Conservation (phyloP, 169 alveolate species). For the Babesia divergens region DNA sequence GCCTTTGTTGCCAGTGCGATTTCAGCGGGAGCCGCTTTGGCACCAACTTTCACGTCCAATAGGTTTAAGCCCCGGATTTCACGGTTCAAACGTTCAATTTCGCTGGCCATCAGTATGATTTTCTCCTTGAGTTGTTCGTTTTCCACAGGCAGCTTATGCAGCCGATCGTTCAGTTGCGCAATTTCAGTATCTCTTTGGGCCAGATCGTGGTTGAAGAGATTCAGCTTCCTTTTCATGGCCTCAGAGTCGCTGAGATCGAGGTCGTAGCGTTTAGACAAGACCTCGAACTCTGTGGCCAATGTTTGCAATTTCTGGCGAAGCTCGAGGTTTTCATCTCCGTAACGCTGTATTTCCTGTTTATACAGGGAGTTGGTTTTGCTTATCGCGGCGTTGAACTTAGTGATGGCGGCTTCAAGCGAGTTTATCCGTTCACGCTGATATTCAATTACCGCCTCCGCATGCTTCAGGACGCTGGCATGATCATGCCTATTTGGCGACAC, state of each 20-base stretch:
- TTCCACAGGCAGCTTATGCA: slow-evolving; percentile 30
- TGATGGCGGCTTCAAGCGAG: slow-evolving; percentile 30
- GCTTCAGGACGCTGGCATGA: slow-evolving; percentile 23
- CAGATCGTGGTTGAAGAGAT: slow-evolving; percentile 14
- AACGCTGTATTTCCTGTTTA: slow-evolving; percentile 47
- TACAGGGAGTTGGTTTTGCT: slow-evolving; percentile 34
- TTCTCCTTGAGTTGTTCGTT: slow-evolving; percentile 26
- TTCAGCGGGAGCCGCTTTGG: neutral
- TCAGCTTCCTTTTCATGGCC: slow-evolving; percentile 29
- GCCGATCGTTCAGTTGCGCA: slow-evolving; percentile 1
- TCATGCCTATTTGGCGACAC: neutral
- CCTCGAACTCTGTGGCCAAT: slow-evolving; percentile 55
- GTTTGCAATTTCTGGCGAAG: slow-evolving; percentile 52
- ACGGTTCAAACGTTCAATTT: slow-evolving; percentile 25
- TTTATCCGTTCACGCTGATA: slow-evolving; percentile 61
- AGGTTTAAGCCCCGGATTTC: slow-evolving; percentile 11
- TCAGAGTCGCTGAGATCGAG: slow-evolving; percentile 35
- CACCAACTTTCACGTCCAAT: neutral
- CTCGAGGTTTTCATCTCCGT: slow-evolving; percentile 25
- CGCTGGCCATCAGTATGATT: slow-evolving; percentile 9
- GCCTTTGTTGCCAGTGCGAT: slow-evolving; percentile 11
- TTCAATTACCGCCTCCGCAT: slow-evolving; percentile 67
- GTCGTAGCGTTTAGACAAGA: slow-evolving; percentile 35
- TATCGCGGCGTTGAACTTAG: slow-evolving; percentile 49
- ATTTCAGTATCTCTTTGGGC: slow-evolving; percentile 27